Conservation (phyloP, 768 basidiomycete species). For the Paxillus involutus region DNA sequence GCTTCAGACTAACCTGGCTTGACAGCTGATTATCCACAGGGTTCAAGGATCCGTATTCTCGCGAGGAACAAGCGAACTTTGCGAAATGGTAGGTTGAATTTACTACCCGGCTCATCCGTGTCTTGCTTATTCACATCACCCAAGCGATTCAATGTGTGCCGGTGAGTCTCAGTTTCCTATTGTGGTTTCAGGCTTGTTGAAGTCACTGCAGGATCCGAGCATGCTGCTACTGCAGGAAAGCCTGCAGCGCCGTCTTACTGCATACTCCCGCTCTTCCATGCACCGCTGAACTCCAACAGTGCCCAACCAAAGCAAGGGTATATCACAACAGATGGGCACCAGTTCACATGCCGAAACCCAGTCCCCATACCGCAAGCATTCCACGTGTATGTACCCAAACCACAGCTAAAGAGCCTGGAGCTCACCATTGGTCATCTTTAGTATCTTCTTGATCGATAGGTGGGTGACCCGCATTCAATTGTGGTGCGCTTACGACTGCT, state of each 20-base stretch:
- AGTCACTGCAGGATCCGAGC: constrained; percentile 46
- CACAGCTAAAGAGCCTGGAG: not conserved
- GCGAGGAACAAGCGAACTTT: constrained; percentile 53
- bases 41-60: constrained; percentile 64
- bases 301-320: constrained; percentile 37
- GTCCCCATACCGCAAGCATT: constrained; percentile 47
- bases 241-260: constrained; percentile 53
- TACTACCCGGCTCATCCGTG: too few species aligned
- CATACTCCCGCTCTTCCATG: constrained; percentile 54
- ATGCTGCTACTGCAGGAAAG: constrained; percentile 35
- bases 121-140: not conserved
- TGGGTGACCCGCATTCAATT: not conserved
- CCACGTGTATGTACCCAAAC: constrained; percentile 50
- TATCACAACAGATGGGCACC: constrained; percentile 56
- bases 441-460: constrained; percentile 24
- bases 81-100: constrained; percentile 44
- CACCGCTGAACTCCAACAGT: constrained; percentile 23
- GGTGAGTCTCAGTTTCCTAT: constrained; percentile 28
- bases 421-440: not conserved
- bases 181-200: not conserved
- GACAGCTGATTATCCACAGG: constrained; percentile 31
- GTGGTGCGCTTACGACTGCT: not conserved
- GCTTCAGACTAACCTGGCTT: not conserved
- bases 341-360: constrained; percentile 54
- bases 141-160: constrained; percentile 52